Evolutionary conservation across 2,329 filamentous ascomycete genomes (phyloP).

Genomic region (Cytospora mali): DNA sequence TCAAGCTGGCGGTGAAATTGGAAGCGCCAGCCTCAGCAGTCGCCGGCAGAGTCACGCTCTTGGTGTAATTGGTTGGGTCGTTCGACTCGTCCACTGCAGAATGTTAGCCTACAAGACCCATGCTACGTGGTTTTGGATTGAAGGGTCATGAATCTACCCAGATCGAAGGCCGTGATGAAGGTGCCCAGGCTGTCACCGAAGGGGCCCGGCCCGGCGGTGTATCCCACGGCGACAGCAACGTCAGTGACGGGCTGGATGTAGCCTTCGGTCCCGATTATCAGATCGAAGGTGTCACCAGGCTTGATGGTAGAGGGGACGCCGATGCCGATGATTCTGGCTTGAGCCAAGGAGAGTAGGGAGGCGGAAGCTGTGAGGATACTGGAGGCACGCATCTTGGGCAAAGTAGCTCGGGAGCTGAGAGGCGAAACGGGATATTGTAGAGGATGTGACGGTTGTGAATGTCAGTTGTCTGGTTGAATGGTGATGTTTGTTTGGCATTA

Average conservation of each 20-base stretch:
- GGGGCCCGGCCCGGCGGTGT: constrained; percentile 31
- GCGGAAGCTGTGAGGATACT: constrained; percentile 28
- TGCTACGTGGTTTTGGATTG: too few species aligned
- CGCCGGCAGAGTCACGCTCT: constrained; percentile 34
- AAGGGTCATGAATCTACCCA: too few species aligned
- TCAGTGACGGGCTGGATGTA: constrained; percentile 50
- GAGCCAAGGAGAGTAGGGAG: constrained; percentile 33
- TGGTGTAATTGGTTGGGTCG: constrained; percentile 32
- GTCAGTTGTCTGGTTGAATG: not conserved
- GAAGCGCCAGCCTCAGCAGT: constrained; percentile 30
- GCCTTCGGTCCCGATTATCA: constrained; percentile 43
- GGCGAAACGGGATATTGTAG: not conserved
- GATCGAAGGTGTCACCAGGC: constrained; percentile 42
- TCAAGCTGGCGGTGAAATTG: constrained; percentile 35
- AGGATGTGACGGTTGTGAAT: not conserved
- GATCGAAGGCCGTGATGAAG: constrained; percentile 37
- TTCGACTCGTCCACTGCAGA: constrained; percentile 34
- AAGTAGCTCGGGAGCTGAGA: not conserved
- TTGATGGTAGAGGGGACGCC: constrained; percentile 44
- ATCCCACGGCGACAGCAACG: constrained; percentile 48
- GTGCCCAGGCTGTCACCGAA: constrained; percentile 37
- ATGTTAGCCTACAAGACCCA: not conserved
- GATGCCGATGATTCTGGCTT: constrained; percentile 47
- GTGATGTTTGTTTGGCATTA: not conserved
- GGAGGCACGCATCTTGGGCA: constrained; percentile 10